phyloP scores from a whole-genome alignment of 2,329 filamentous ascomycete genomes.

The Phaeophleospora eucalypticola region DNA sequence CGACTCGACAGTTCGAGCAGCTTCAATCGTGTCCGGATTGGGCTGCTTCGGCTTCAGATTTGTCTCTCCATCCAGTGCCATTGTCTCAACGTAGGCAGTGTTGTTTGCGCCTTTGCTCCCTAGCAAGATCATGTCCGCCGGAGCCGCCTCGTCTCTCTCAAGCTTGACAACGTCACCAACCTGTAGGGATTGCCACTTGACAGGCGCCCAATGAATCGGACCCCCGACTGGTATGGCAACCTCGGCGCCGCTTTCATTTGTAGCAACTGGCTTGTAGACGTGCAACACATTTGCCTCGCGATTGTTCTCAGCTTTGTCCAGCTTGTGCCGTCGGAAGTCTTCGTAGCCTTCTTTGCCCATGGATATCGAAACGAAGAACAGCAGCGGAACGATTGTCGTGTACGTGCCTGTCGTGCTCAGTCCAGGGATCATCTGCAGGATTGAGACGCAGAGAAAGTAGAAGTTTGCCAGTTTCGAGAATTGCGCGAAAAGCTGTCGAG shows the following conservation, averaged over 20 bases:
- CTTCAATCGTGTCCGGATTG: constrained; percentile 38
- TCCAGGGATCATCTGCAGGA: constrained; percentile 84
- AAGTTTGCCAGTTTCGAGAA: constrained; percentile 95
- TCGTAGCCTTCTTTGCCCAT: constrained; percentile 93
- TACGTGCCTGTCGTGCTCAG: constrained; percentile 84
- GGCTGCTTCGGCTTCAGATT: constrained; percentile 72
- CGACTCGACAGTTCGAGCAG: constrained; percentile 61
- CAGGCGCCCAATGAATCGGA: constrained; percentile 54
- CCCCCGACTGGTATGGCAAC: constrained; percentile 6
- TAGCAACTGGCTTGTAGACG: constrained; percentile 11
- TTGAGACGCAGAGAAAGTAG: constrained; percentile 83
- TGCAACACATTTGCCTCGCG: constrained; percentile 20
- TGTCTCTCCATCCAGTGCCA: constrained; percentile 73
- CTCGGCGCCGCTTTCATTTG: constrained; percentile 2
- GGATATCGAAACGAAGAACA: constrained; percentile 78
- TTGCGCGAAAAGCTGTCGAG: constrained; percentile 82
- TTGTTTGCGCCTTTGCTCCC: constrained; percentile 71
- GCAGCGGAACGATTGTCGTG: constrained; percentile 77
- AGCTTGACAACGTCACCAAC: constrained; percentile 78
- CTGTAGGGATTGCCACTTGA: constrained; percentile 72
- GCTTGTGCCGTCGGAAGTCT: constrained; percentile 74
- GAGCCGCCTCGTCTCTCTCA: constrained; percentile 67
- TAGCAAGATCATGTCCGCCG: constrained; percentile 73
- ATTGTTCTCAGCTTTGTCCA: constrained; percentile 79
- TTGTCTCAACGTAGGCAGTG: constrained; percentile 74